Base-by-base conservation (phyloP, 306 rosid genomes). In the Senna tora region DNA sequence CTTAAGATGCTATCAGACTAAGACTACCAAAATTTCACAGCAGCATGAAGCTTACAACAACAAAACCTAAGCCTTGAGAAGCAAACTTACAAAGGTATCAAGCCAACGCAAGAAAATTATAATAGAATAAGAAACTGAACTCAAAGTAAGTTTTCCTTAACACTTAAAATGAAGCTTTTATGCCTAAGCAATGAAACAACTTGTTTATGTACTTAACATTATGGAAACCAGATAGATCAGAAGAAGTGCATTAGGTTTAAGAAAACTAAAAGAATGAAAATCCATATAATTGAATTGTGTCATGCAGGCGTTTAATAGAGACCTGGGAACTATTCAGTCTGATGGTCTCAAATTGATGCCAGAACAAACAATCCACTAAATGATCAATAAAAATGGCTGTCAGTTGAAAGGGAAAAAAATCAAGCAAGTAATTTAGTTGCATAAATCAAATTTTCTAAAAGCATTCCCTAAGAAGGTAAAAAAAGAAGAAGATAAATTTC, bases 261-360 rank as follows among this genome's bases (percentile, higher is more conserved):
- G 20, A 46, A 52, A 4, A 56, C 30, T 39, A 9, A 22, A 64
- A 64, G 73, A 65, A 49, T 54, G 56, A 65, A 33, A 71, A 75
- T 10, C 33, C 54, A 70, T 57, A 61, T n/a, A 52, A 70, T 75
- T 43, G 17, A 47, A 74, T 38, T 50, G 59, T 62, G 72, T 57
- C 38, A 49, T 41, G 50, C 21, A 74, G 45, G 54, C 50, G 21
- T 63, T 55, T 46, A 56, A 75, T 20, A 58, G 74, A 60, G 69
- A 72, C 34, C 11, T 8, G 56, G 43, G 25, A 71, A 71, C 52
- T 6, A 60, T 9, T 63, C 58, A 63, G 32, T 70, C 69, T 64
- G 59, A 14, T 80, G 62, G 45, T 41, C 61, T 30, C 54, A 68
- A 63, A 56, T 57, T 43, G 65, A 25, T 53, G 21, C 21, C n/a